phyloP scores from a whole-genome alignment of 306 rosid genomes.

The Lathyrus sativus region DNA sequence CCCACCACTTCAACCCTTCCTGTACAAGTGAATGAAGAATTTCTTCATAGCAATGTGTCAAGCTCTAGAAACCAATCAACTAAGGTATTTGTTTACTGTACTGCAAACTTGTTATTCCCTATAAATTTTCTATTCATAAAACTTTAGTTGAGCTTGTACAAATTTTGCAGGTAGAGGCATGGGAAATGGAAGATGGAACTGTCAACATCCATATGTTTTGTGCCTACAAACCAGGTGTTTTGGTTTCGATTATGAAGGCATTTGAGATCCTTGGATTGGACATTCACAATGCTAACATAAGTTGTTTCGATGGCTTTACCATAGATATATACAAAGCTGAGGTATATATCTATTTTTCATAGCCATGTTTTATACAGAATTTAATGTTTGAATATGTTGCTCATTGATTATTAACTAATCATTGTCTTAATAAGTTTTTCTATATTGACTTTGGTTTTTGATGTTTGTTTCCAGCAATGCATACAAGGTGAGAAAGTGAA shows the following conservation, averaged over 20 bases:
- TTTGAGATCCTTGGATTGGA: conserved; percentile 87
- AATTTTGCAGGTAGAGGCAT: conserved; percentile 72
- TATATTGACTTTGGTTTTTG: conserved; percentile 24
- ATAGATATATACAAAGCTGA: conserved; percentile 88
- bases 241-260: conserved; percentile 79
- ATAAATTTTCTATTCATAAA: too few relatives aligned
- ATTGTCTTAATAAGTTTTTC: not conserved
- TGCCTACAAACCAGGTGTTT: conserved; percentile 70
- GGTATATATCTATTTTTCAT: conserved; percentile 45
- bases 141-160: not conserved
- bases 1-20: conserved; percentile 73
- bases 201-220: conserved; percentile 92
- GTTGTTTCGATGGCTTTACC: conserved; percentile 92
- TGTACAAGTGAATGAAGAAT: conserved; percentile 76
- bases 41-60: conserved; percentile 64
- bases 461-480: conserved; percentile 61
- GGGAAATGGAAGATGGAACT: conserved; percentile 75
- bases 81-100: conserved; percentile 52
- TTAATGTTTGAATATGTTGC: conserved; percentile 9
- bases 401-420: not conserved
- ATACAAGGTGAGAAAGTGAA: conserved; percentile 59
- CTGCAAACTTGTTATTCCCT: not conserved
- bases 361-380: not conserved
- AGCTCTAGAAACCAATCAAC: conserved; percentile 77
- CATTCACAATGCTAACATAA: conserved; percentile 89